Conservation (phyloP, 2,329 filamentous ascomycete species). For the Calonectria pseudoreteaudii region DNA sequence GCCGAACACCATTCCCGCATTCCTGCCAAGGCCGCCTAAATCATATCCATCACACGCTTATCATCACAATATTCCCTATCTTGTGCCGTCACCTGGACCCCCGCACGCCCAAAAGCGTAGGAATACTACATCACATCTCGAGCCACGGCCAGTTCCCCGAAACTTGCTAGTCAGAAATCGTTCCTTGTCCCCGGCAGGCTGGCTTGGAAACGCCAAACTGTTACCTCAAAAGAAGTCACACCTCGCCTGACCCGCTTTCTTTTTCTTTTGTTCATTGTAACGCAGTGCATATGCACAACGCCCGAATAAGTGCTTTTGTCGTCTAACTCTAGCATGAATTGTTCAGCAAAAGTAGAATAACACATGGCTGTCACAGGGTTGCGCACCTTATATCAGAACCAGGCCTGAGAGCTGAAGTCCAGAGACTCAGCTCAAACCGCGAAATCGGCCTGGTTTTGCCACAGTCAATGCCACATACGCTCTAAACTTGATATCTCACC, state of each 20-base stretch:
- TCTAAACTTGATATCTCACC: neutral
- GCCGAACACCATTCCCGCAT: slow-evolving; percentile 12
- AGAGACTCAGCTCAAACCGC: neutral
- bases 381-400: neutral
- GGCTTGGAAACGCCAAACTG: neutral
- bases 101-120: slow-evolving; percentile 7
- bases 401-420: neutral
- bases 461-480: neutral
- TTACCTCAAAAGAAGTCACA: neutral
- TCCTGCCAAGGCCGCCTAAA: neutral
- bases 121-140: slow-evolving; percentile 2
- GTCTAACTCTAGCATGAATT: neutral
- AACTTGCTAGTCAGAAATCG: slow-evolving; percentile 13
- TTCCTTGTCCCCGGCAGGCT: slow-evolving; percentile 7
- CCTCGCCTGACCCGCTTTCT: neutral
- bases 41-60: slow-evolving; percentile 12
- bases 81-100: neutral
- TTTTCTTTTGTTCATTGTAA: neutral
- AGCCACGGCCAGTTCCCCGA: slow-evolving; percentile 16
- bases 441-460: neutral
- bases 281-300: neutral
- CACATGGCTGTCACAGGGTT: neutral
- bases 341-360: neutral
- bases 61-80: slow-evolving; percentile 11
- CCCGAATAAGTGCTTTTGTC: neutral